Base-by-base conservation (phyloP, 2,329 filamentous ascomycete genomes). In the Xylariomycetidae sp. region DNA sequence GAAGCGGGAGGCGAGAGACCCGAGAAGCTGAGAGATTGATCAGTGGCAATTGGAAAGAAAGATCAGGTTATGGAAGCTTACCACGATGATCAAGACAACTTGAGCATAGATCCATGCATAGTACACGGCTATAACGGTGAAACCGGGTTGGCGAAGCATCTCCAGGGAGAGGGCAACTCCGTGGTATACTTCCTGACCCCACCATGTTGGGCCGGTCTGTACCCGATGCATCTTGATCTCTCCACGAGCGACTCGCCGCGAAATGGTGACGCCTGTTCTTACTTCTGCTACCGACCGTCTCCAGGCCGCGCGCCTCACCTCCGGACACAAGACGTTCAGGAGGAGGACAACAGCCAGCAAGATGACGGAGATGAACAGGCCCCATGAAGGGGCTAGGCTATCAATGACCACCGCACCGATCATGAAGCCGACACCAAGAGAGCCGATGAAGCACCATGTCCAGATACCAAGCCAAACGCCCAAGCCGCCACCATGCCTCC, bases 391-490 rank as follows among this genome's bases (percentile, higher is more conserved):
- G 32, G 72, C 69, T 20, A 79, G 56, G 8, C 55, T 58, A 42
- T 80, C 74, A 46, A 88, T 85, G 46, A 88, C 74, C 23, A 70
- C 61, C 9, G 82, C 82, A 4, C 85, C 85, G 24, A 85, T 64
- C 37, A 84, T 61, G 50, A 88, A 89, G 0, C 85, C 84, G 23
- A 86, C 52, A 1, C 77, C 75, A 15, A 88, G 67, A 15, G 82
- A 85, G 5, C 79, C 81, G 47, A 85, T 76, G 57, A 76, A 84
- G 52, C 81, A 85, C 76, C 80, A 89, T 0, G 80, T 79, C 82
- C 83, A 88, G 34, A 84, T 68, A 2, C 82, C 81, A 8, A 87
- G 66, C 85, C 84, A 89, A n/a, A 84, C 63, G 0, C 85, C 85
- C 64, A 88, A 79, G 0, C 85, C 84, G 10, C 84, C 82, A 6